Conservation (phyloP, 441 rosid genomes). For the Kokia cookei region DNA sequence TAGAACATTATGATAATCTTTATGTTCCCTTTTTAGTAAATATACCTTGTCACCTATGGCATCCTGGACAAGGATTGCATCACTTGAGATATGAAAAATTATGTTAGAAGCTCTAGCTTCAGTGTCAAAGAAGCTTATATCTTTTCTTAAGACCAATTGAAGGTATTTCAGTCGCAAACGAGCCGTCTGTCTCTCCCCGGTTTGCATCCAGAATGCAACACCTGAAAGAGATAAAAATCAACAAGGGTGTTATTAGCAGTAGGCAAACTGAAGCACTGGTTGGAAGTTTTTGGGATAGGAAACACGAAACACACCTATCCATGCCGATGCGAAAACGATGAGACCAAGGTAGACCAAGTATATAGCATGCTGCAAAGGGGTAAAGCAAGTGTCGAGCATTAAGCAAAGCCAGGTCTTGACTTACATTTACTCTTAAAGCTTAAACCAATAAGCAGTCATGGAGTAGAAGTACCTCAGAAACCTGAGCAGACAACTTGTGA, state of each 20-base stretch:
- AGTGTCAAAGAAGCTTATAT: constrained; percentile 64
- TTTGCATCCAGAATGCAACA: constrained; percentile 78
- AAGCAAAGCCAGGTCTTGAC: neutral
- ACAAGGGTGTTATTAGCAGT: neutral
- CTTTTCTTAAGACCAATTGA: constrained; percentile 50
- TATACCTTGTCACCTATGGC: constrained; percentile 86
- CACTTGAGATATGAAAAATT: constrained; percentile 67
- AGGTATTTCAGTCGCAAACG: constrained; percentile 64
- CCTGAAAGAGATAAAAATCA: constrained; percentile 24
- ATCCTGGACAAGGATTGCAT: constrained; percentile 77
- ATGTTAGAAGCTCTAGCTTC: constrained; percentile 71
- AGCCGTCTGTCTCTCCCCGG: constrained; percentile 83
- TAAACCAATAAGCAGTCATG: neutral
- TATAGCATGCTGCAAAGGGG: constrained; percentile 48
- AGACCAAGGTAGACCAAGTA: constrained; percentile 67
- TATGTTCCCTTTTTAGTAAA: neutral
- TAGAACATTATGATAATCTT: neutral
- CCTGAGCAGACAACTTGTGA: constrained; percentile 37
- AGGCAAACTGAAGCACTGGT: neutral
- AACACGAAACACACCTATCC: constrained; percentile 50
- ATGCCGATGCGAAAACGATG: constrained; percentile 48
- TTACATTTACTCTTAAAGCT: neutral
- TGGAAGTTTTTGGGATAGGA: neutral
- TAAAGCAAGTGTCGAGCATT: neutral
- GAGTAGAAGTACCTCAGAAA: constrained; percentile 48